phyloP scores from a whole-genome alignment of 2,329 filamentous ascomycete genomes.

The Chaetothyriales sp. region DNA sequence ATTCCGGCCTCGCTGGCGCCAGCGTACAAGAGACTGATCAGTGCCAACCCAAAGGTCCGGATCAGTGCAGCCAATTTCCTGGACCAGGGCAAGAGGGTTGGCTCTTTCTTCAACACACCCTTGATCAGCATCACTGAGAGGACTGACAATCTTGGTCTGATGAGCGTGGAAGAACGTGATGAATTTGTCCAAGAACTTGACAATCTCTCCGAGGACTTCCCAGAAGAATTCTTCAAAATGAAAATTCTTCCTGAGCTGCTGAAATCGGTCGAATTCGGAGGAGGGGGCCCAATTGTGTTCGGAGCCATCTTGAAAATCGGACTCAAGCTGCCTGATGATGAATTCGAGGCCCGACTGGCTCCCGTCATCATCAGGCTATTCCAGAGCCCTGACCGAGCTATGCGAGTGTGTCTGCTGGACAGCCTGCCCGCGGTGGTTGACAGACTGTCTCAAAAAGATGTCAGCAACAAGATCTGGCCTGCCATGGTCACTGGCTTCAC shows the following conservation, averaged over 20 bases:
- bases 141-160: slow-evolving; percentile 82
- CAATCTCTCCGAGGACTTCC: slow-evolving; percentile 78
- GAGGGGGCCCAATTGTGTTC: slow-evolving; percentile 84
- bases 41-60: slow-evolving; percentile 75
- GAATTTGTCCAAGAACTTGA: slow-evolving; percentile 72
- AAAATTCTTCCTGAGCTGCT: slow-evolving; percentile 88
- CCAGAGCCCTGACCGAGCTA: slow-evolving; percentile 75
- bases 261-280: slow-evolving; percentile 98
- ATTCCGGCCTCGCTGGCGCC: slow-evolving; percentile 79
- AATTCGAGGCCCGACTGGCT: slow-evolving; percentile 70
- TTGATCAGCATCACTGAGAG: slow-evolving; percentile 85
- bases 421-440: slow-evolving; percentile 85
- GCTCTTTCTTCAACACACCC: slow-evolving; percentile 83
- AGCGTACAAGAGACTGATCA: slow-evolving; percentile 77
- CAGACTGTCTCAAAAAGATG: slow-evolving; percentile 67
- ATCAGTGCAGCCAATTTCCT: slow-evolving; percentile 73
- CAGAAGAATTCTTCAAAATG: slow-evolving; percentile 95
- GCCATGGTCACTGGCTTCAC: slow-evolving; percentile 91
- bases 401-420: slow-evolving; percentile 80
- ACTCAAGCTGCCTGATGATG: slow-evolving; percentile 70
- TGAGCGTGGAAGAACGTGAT: slow-evolving; percentile 68
- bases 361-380: slow-evolving; percentile 81
- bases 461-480: slow-evolving; percentile 94
- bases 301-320: slow-evolving; percentile 80
- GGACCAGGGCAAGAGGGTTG: slow-evolving; percentile 67